These are phyloP conservation scores for Globisporangium abappressorium DNA, from an alignment of 352 stramenopile species.

Conservation along the genomic window DNA sequence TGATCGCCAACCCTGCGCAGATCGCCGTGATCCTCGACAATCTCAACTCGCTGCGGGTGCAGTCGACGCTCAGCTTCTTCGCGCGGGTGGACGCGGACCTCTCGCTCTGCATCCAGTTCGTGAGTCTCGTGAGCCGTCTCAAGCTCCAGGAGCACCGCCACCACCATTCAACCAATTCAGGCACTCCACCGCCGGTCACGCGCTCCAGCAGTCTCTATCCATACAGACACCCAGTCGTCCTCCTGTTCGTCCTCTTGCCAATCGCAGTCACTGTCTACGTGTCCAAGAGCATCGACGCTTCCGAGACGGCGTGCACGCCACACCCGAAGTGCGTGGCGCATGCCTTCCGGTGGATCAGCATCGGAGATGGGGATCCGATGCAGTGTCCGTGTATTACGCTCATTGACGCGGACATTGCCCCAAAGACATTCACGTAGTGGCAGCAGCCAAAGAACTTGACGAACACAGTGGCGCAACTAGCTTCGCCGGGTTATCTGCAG, in stretches of 20 bases:
- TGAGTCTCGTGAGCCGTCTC: not conserved
- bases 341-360: conserved; percentile 2
- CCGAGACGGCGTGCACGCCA: not conserved
- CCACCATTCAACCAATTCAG: too few species aligned
- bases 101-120: not conserved
- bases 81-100: too few species aligned
- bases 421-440: conserved; percentile 24
- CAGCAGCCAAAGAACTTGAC: conserved; percentile 17
- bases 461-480: conserved; percentile 18
- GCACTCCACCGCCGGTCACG: too few species aligned
- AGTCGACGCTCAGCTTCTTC: too few species aligned
- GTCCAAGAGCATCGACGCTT: conserved; percentile 5
- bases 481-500: conserved; percentile 22
- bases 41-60: too few species aligned
- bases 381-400: conserved; percentile 35
- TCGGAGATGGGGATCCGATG: not conserved
- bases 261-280: not conserved
- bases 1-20: conserved; percentile 1
- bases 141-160: too few species aligned
- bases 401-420: conserved; percentile 19
- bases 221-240: conserved; percentile 12
- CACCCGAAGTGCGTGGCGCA: conserved; percentile 16
- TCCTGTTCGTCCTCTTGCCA: not conserved
- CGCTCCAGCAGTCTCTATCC: not conserved
- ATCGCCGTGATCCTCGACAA: too few species aligned